phyloP scores from a whole-genome alignment of 139 green algal species.

The Yamagishiella unicocca region DNA sequence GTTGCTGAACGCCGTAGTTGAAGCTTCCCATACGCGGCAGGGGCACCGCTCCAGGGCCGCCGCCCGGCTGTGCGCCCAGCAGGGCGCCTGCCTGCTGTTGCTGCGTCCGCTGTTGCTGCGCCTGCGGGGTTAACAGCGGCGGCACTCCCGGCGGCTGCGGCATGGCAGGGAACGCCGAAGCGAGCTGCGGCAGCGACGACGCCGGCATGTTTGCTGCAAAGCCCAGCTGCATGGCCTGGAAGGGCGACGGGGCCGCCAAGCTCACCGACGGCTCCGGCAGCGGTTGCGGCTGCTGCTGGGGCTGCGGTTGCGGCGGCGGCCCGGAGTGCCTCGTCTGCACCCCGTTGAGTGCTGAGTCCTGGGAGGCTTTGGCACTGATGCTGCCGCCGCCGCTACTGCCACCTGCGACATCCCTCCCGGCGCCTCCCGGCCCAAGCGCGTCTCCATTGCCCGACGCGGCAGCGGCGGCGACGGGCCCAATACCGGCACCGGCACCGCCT shows the following conservation, averaged over 20 bases:
- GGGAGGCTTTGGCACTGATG: too few species aligned
- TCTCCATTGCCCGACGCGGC: too few species aligned
- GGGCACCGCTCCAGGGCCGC: background rate
- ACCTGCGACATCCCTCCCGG: too few species aligned
- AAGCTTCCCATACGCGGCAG: background rate
- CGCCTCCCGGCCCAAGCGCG: too few species aligned
- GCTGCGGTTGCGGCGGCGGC: conserved; percentile 6
- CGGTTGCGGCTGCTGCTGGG: background rate
- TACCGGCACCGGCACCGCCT: too few species aligned
- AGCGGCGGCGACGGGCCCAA: too few species aligned
- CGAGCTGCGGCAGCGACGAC: background rate
- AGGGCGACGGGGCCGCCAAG: background rate
- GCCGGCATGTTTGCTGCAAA: background rate
- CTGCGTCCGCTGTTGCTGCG: background rate
- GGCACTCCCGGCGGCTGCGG: background rate
- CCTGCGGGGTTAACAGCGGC: too few species aligned
- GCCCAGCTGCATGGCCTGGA: conserved; percentile 19
- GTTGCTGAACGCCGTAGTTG: background rate
- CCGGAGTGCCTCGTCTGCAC: too few species aligned
- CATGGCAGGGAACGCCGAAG: background rate
- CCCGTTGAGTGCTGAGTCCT: too few species aligned
- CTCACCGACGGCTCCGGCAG: background rate
- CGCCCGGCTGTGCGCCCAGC: background rate
- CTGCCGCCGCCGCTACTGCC: too few species aligned
- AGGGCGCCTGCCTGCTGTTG: background rate